Base-by-base conservation (phyloP, 352 stramenopile species). In the Peronospora farinosa region DNA sequence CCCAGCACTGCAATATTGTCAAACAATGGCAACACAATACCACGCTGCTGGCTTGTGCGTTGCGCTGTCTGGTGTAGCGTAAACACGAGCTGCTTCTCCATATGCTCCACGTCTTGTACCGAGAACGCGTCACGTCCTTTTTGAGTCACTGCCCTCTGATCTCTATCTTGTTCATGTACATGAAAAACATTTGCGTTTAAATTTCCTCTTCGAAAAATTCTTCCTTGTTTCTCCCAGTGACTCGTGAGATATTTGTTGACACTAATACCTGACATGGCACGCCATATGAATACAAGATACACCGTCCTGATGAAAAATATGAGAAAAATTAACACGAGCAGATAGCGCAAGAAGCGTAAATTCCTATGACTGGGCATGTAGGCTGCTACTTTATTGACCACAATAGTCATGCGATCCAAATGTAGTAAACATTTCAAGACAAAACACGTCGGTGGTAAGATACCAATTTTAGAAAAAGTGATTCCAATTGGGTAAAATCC, bases 21-120 rank as follows among this genome's bases (percentile, higher is more conserved):
- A 43, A 73, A 84, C 12, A 84, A 40, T 27, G 76, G 76, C 40
- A 87, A 38, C 7, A 87, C 63, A 40, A 87, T 84, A 35, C 76
- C 76, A 15, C 76, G 70, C 32, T 62, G 49, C 37, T 69, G 41
- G 13, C 12, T 68, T 13, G 61, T 67, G 21, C 21, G 15, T 38
- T 71, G 65, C n/a, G 52, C 49, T 11, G 51, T 47, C 27, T 63
- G 39, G 41, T 74, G 54, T 19, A 74, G 53, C 11, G 61, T 67
- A 40, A 61, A 65, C 47, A 67, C 56, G 16, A 72, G 52, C 28
- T 72, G 54, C 23, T 65, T 62, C 45, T 72, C 63, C 51, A 67
- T 62, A 2, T 25, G 31, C 35, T 64, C 45, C 16, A 63, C 27
- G 51, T 61, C 31, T 3, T 63, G 37, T 7, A 40, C 30, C 5